Evolutionary conservation across 2,329 filamentous ascomycete genomes (phyloP).

Genomic region (Xenosphaeropsis pyriputrescens): DNA sequence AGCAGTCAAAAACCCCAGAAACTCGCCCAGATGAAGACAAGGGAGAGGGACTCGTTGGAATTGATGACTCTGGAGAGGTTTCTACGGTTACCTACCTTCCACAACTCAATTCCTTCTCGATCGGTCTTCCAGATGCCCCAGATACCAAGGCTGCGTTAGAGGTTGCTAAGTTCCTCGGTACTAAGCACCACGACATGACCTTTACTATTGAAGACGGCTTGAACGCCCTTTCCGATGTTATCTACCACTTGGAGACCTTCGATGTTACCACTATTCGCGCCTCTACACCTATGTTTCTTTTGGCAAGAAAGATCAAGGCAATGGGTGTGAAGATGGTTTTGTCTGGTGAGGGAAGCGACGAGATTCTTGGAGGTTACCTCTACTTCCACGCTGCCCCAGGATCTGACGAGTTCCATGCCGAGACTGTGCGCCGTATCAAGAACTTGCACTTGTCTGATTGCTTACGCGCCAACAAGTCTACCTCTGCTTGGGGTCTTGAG

Average conservation of each 20-base stretch:
- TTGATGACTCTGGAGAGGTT: slow-evolving; percentile 82
- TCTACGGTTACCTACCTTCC: slow-evolving; percentile 84
- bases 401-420: slow-evolving; percentile 86
- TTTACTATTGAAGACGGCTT: slow-evolving; percentile 97
- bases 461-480: slow-evolving; percentile 97
- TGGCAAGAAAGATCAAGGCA: slow-evolving; percentile 97
- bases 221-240: slow-evolving; percentile 92
- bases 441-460: slow-evolving; percentile 95
- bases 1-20: slow-evolving; percentile 23
- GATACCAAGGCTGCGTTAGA: slow-evolving; percentile 86
- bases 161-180: slow-evolving; percentile 92
- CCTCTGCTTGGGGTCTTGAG: slow-evolving; percentile 93
- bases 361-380: slow-evolving; percentile 96
- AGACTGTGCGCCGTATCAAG: slow-evolving; percentile 89
- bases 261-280: slow-evolving; percentile 98
- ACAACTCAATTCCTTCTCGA: slow-evolving; percentile 97
- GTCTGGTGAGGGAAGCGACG: slow-evolving; percentile 90
- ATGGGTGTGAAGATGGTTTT: slow-evolving; percentile 99
- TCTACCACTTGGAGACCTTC: slow-evolving; percentile 94
- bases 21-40: slow-evolving; percentile 34
- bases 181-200: slow-evolving; percentile 95
- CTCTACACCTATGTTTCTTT: slow-evolving; percentile 95
- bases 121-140: slow-evolving; percentile 82
- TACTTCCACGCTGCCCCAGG: slow-evolving; percentile 95
- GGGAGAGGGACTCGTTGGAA: slow-evolving; percentile 66